These are phyloP conservation scores for Tardiomyces depauwii DNA, from an alignment of 1,139 yeast genomes.

Conservation along the genomic window DNA sequence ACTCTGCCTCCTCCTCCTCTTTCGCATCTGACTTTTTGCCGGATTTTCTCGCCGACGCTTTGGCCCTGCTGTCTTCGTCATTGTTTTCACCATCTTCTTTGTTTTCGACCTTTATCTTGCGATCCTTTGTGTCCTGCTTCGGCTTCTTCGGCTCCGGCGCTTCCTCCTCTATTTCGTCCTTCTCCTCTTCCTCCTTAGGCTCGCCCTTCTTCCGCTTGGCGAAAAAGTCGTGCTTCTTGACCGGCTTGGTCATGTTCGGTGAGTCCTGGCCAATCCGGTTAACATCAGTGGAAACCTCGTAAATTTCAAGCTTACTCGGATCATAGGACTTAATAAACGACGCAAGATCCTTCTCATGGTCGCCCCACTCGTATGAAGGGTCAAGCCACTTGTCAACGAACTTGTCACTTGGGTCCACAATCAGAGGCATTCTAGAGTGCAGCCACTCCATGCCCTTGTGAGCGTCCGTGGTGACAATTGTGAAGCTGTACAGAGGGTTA, in stretches of 20 bases:
- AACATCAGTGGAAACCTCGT: slow-evolving; percentile 49
- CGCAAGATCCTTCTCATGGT: slow-evolving; percentile 25
- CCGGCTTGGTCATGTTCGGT: slow-evolving; percentile 33
- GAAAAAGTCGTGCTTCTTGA: slow-evolving; percentile 7
- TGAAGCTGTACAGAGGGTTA: slow-evolving; percentile 39
- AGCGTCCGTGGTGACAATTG: slow-evolving; percentile 69
- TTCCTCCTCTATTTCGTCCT: not conserved
- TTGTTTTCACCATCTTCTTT: no score
- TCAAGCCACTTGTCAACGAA: slow-evolving; percentile 55
- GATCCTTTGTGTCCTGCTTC: not conserved
- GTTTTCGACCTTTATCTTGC: no score
- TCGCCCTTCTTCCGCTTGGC: not conserved
- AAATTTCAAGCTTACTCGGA: slow-evolving; percentile 38
- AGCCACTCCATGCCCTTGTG: slow-evolving; percentile 47
- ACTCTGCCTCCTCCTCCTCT: no score
- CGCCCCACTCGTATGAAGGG: slow-evolving; percentile 25
- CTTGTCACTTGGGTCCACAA: slow-evolving; percentile 44
- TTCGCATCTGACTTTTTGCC: no score
- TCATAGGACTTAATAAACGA: slow-evolving; percentile 31
- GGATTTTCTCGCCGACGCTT: no score
- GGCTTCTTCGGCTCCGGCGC: not conserved
- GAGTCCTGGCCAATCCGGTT: slow-evolving; percentile 50
- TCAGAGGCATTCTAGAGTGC: slow-evolving; percentile 69
- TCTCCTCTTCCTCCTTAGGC: not conserved
- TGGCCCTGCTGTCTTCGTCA: no score